phyloP scores from a whole-genome alignment of 139 green algal genomes.

The Nannochloris sp. region DNA sequence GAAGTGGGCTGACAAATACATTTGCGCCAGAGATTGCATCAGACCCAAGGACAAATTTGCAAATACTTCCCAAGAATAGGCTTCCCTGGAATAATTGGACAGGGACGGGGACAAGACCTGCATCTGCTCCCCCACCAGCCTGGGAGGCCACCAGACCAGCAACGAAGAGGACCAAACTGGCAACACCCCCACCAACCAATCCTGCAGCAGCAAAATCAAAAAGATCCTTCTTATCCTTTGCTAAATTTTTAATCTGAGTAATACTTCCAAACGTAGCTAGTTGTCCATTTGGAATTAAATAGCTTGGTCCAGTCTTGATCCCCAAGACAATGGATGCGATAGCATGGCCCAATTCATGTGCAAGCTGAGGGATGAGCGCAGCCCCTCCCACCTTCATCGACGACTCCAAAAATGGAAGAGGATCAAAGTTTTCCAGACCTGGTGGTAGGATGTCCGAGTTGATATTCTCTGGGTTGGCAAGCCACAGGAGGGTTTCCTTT shows the following conservation, averaged over 20 bases:
- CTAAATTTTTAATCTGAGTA: conserved; percentile 70
- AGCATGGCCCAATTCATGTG: conserved; percentile 76
- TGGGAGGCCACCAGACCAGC: conserved; percentile 30
- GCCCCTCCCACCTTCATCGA: conserved; percentile 40
- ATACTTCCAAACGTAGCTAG: conserved; percentile 84
- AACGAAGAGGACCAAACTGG: conserved; percentile 47
- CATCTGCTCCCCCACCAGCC: conserved; percentile 15
- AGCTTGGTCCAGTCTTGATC: conserved; percentile 73
- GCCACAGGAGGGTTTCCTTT: conserved; percentile 71
- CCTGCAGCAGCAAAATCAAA: conserved; percentile 77
- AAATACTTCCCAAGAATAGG: conserved; percentile 57
- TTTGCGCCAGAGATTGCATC: conserved; percentile 21
- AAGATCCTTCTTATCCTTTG: conserved; percentile 44
- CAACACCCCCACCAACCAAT: conserved; percentile 41
- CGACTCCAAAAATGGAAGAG: conserved; percentile 59
- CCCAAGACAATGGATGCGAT: conserved; percentile 27
- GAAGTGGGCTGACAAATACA: conserved; percentile 45
- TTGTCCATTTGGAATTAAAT: conserved; percentile 84
- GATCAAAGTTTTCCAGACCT: conserved; percentile 61
- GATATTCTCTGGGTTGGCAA: conserved; percentile 60
- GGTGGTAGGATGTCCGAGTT: conserved; percentile 45
- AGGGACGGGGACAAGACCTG: conserved; percentile 71
- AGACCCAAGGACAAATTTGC: conserved; percentile 41
- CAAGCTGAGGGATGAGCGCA: conserved; percentile 31
- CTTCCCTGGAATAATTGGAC: conserved; percentile 69